A percentile compares a stretch with the other conserved stretches of the same genome.
These are phyloP conservation scores for Erodium moschatum DNA, from an alignment of 441 rosid species.

Conservation along the genomic window DNA sequence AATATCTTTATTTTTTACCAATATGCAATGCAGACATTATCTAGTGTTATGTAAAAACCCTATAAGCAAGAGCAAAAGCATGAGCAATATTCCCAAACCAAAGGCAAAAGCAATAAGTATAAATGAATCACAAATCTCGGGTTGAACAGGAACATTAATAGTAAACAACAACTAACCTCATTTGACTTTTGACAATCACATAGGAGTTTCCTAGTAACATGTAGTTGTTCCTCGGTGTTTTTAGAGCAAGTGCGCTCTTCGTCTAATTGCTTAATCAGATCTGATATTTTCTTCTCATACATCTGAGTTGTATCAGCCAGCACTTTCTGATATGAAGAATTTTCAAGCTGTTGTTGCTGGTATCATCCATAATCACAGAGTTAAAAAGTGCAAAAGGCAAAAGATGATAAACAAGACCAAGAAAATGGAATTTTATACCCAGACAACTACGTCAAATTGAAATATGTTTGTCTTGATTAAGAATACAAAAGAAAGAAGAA, in stretches of 20 bases:
- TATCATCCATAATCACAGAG: slow-evolving; percentile 37
- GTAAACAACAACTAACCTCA: slow-evolving; percentile 38
- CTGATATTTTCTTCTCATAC: slow-evolving; percentile 66
- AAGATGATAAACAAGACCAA: neutral
- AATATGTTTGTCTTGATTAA: neutral
- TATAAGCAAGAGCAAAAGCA: neutral
- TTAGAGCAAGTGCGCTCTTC: slow-evolving; percentile 37
- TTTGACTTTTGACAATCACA: slow-evolving; percentile 46
- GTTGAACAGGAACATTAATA: neutral
- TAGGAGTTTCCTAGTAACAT: slow-evolving; percentile 38
- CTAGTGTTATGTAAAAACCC: neutral
- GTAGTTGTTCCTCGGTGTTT: slow-evolving; percentile 43
- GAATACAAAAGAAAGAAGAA: neutral
- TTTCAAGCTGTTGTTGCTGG: slow-evolving; percentile 62
- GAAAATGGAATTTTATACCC: neutral
- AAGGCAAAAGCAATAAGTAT: neutral
- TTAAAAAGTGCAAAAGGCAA: slow-evolving; percentile 9
- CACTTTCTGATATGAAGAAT: slow-evolving; percentile 56
- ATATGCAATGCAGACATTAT: neutral
- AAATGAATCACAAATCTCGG: neutral
- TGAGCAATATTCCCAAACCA: neutral
- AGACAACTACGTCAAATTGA: neutral
- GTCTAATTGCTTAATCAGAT: slow-evolving; percentile 48
- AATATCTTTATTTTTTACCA: neutral
- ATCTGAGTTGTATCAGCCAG: slow-evolving; percentile 76